Conservation (phyloP, 495 filamentous ascomycete genomes). For the Elasticomyces elasticus region DNA sequence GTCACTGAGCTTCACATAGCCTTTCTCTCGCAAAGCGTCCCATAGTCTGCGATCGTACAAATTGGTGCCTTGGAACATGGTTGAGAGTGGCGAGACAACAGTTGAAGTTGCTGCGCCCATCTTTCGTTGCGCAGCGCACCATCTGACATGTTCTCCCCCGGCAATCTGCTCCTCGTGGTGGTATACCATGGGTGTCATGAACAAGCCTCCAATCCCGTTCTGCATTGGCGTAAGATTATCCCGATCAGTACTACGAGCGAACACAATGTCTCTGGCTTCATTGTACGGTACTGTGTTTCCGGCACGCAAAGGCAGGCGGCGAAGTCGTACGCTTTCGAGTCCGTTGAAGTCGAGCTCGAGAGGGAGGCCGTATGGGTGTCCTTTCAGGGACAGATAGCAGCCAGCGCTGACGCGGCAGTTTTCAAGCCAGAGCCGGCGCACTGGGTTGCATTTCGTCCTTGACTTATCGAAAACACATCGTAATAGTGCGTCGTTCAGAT, state of each 20-base stretch:
- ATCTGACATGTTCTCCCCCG: neutral
- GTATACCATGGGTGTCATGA: no score
- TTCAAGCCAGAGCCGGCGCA: constrained; percentile 31
- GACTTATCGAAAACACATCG: constrained; percentile 24
- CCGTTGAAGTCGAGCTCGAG: constrained; percentile 14
- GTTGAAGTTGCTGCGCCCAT: neutral
- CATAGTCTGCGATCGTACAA: neutral
- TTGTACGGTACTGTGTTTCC: constrained; percentile 1
- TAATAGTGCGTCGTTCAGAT: constrained; percentile 23
- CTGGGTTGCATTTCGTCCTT: constrained; percentile 13
- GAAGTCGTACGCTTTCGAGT: constrained; percentile 27
- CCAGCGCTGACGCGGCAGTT: constrained; percentile 24
- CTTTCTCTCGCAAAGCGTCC: neutral
- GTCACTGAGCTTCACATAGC: neutral
- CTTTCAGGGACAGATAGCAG: neutral
- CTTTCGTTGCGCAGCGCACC: neutral
- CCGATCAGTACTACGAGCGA: no score
- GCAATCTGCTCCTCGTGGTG: no score
- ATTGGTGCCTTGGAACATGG: neutral
- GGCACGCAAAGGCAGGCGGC: constrained; percentile 16
- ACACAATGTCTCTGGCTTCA: neutral
- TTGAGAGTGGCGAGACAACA: neutral
- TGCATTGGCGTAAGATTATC: no score
- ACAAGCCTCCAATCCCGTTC: no score
- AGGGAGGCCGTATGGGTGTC: neutral